Base-by-base conservation (phyloP, 805 yeast genomes). In the Saccharomycopsis guyanensis region DNA sequence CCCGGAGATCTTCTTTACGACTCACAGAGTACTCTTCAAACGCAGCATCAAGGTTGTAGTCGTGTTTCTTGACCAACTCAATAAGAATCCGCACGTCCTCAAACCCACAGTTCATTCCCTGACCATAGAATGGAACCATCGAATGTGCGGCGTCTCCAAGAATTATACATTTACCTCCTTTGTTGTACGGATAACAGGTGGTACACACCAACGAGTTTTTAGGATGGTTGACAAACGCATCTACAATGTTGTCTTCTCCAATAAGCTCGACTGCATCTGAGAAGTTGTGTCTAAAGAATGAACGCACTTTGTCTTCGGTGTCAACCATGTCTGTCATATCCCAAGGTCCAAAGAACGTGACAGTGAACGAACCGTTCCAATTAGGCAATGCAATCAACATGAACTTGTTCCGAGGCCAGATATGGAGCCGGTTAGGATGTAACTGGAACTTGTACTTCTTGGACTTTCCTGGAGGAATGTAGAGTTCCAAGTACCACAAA, bases 101-200 rank as follows among this genome's bases (percentile, higher is more conserved):
- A 61, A 89, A 83, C 1, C 97, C 97, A 59, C 95, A 86, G 62
- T 89, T 89, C 91, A 89, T 83, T 3, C 97, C 97, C 62, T 89
- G 97, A 7, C 97, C 97, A 59, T 88, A 89, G 62, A 89, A 89
- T n/a, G 97, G 97, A 4, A 89, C 97, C 96, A 88, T 89, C 24
- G 93, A 78, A 64, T 89, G 97, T 0, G 97, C 95, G 0, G 97
- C 95, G 61, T 89, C 97, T 4, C 97, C 97, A 24, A 89, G 65
- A 10, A 89, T 65, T 7, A 89, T 66, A 13, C 80, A 80, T 47
- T 75, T 73, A 40, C 79, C 84, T 36, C 69, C 61, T 39, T 69
- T 72, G 58, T 86, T 76, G 64, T 86, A 89, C 2, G 91, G 87
- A 42, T 66, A 65, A 55, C 86, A 81, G 40, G 72, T 73, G 5